Evolutionary conservation across 2,329 filamentous ascomycete species (phyloP).

Genomic region (Cercospora sp.): DNA sequence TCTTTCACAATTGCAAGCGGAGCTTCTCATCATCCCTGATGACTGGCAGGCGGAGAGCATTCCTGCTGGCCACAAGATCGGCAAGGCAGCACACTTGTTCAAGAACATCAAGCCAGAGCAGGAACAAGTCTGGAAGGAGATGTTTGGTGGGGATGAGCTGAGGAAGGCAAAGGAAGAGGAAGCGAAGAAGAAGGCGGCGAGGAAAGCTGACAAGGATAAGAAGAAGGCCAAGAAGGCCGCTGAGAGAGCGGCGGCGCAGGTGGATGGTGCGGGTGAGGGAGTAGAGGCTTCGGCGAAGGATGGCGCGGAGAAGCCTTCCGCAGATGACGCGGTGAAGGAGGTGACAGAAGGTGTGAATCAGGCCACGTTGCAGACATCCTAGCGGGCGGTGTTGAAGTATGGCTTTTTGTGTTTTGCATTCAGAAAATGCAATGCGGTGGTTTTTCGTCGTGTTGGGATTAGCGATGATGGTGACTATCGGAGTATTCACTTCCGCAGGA

Average conservation of each 20-base stretch:
- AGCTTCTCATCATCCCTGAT: slow-evolving; percentile 45
- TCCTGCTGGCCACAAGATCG: slow-evolving; percentile 75
- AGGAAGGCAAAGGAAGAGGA: slow-evolving; percentile 72
- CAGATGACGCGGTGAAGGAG: slow-evolving; percentile 46
- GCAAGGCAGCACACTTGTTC: slow-evolving; percentile 78
- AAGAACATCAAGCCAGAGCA: slow-evolving; percentile 79
- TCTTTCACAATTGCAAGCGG: slow-evolving; percentile 67
- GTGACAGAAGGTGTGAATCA: slow-evolving; percentile 49
- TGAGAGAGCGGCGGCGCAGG: slow-evolving; percentile 60
- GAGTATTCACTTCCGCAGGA: not conserved
- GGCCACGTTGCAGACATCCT: slow-evolving; percentile 46
- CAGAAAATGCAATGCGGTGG: not conserved
- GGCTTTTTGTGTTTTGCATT: not conserved
- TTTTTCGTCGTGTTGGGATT: not conserved
- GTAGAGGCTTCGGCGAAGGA: slow-evolving; percentile 77
- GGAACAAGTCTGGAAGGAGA: slow-evolving; percentile 77
- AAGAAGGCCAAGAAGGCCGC: slow-evolving; percentile 62
- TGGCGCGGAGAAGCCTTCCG: slow-evolving; percentile 48
- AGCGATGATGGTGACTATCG: not conserved
- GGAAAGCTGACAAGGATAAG: slow-evolving; percentile 68
- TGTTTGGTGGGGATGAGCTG: slow-evolving; percentile 67
- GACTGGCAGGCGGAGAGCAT: slow-evolving; percentile 63
- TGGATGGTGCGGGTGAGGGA: slow-evolving; percentile 56
- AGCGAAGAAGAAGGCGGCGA: slow-evolving; percentile 52
- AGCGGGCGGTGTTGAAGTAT: not conserved